Conservation (phyloP, 225 moss, liverwort and hornwort genomes). For the Physcomitrium patens region DNA sequence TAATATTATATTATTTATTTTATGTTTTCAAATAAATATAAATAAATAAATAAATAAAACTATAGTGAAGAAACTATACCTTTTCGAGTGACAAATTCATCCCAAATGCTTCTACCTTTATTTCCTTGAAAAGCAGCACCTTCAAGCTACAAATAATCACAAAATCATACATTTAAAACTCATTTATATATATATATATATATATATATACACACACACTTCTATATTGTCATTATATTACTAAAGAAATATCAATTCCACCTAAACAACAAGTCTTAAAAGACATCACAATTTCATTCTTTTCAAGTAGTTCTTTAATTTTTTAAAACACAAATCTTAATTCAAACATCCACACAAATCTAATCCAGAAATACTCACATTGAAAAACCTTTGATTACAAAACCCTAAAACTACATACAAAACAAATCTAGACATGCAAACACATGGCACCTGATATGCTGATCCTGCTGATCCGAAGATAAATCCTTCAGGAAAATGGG, state of each 20-base stretch:
- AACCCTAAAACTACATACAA: no score
- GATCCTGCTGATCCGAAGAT: slow-evolving; percentile 49
- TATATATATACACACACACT: no score
- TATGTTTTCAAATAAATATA: neutral
- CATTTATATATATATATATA: no score
- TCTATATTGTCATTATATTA: no score
- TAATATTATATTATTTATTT: no score
- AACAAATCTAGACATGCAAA: neutral
- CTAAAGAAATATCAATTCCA: no score
- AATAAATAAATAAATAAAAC: neutral
- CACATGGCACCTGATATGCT: slow-evolving; percentile 37
- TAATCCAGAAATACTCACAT: no score
- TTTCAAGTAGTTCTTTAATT: neutral
- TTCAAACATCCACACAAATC: neutral
- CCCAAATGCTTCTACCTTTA: slow-evolving; percentile 50
- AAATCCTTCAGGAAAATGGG: slow-evolving; percentile 44
- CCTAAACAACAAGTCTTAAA: no score
- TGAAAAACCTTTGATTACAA: no score
- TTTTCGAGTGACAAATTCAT: slow-evolving; percentile 23
- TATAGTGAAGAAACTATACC: neutral
- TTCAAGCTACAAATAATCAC: slow-evolving; percentile 33
- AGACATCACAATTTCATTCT: neutral
- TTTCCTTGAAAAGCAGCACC: slow-evolving; percentile 44
- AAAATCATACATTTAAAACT: no score
- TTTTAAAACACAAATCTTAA: neutral